Evolutionary conservation across 768 basidiomycete genomes (phyloP).

Genomic region (Amanita molliuscula): DNA sequence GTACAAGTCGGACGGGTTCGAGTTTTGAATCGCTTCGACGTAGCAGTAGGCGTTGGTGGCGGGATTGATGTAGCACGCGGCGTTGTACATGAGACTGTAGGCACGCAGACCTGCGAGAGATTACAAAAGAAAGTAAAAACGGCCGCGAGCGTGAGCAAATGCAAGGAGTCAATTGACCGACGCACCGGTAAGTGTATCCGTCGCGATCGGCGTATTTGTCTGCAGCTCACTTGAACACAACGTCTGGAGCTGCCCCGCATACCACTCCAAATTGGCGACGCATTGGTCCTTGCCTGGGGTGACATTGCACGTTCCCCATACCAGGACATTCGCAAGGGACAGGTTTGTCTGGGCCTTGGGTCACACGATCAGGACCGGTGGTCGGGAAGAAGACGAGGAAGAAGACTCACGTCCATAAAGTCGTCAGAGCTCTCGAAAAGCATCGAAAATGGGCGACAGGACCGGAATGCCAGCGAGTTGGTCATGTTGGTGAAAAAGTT

Average conservation of each 20-base stretch:
- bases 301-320: slow-evolving; percentile 81
- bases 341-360: slow-evolving; percentile 54
- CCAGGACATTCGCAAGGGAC: slow-evolving; percentile 49
- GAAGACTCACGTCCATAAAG: slow-evolving; percentile 42
- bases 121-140: neutral
- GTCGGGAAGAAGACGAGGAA: neutral
- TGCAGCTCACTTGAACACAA: slow-evolving; percentile 50
- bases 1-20: slow-evolving; percentile 59
- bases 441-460: slow-evolving; percentile 70
- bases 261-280: slow-evolving; percentile 56
- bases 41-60: slow-evolving; percentile 63
- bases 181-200: slow-evolving; percentile 46
- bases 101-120: slow-evolving; percentile 41
- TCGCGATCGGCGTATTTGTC: slow-evolving; percentile 39
- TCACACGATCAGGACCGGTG: neutral
- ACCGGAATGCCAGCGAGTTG: slow-evolving; percentile 41
- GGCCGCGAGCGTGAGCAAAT: neutral
- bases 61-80: slow-evolving; percentile 51
- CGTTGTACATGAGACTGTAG: slow-evolving; percentile 50
- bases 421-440: slow-evolving; percentile 42
- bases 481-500: slow-evolving; percentile 76
- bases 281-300: slow-evolving; percentile 38
- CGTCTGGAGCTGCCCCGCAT: slow-evolving; percentile 34
- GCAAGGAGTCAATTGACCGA: neutral
- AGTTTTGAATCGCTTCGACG: slow-evolving; percentile 45